phyloP scores from a whole-genome alignment of 2,329 filamentous ascomycete species.

The Bipolaris victoriae region DNA sequence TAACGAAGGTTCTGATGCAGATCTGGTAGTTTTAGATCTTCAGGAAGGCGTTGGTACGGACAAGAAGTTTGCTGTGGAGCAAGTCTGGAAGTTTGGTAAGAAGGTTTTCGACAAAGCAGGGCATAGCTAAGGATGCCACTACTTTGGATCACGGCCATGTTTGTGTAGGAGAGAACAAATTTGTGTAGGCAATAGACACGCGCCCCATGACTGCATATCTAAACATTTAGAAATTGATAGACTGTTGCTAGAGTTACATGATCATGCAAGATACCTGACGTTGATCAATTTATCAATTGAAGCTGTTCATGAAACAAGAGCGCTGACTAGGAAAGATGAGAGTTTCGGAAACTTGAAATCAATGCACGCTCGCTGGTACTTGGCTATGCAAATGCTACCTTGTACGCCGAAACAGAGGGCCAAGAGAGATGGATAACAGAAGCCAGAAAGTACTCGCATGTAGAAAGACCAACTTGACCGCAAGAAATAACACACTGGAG shows the following conservation, averaged over 20 bases:
- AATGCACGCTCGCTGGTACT: not conserved
- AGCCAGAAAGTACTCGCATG: not conserved
- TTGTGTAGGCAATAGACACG: not conserved
- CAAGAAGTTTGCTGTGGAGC: constrained; percentile 67
- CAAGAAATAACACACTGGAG: not conserved
- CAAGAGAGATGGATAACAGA: not conserved
- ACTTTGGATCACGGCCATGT: no score
- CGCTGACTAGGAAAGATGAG: not conserved
- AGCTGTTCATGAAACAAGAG: not conserved
- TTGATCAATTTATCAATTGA: not conserved
- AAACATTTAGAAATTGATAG: not conserved
- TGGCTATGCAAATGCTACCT: constrained; percentile 1
- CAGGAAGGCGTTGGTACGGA: constrained; percentile 54
- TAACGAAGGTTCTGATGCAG: constrained; percentile 55
- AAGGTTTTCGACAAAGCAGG: constrained; percentile 36
- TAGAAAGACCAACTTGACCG: not conserved
- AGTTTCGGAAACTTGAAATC: not conserved
- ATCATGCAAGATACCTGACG: not conserved
- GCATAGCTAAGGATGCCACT: not conserved
- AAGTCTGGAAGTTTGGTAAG: constrained; percentile 79
- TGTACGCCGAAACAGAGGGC: not conserved
- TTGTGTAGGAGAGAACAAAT: not conserved
- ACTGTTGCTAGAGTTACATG: not conserved
- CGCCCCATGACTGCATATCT: not conserved
- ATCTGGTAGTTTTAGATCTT: constrained; percentile 70